Evolutionary conservation across 495 filamentous ascomycete genomes (phyloP).

Genomic region (Xylaria intraflava): DNA sequence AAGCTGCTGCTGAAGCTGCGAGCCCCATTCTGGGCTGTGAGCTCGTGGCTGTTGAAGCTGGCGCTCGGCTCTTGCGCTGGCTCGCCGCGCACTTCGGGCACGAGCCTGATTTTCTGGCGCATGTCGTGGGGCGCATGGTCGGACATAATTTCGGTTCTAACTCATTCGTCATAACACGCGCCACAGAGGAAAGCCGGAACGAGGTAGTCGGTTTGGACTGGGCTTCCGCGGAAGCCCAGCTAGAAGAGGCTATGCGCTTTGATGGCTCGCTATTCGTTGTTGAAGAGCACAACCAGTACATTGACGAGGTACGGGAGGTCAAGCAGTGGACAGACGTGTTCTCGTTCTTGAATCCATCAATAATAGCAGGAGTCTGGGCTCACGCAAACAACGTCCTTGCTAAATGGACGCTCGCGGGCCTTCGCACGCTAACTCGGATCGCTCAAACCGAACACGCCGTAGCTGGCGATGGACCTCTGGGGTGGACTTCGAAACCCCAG

Average conservation of each 20-base stretch:
- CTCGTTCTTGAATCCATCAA: slow-evolving; percentile 15
- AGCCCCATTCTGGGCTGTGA: slow-evolving; percentile 29
- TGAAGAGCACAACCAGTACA: slow-evolving; percentile 87
- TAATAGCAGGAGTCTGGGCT: neutral
- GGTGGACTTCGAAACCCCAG: slow-evolving; percentile 67
- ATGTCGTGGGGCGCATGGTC: slow-evolving; percentile 29
- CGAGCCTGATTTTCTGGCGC: slow-evolving; percentile 25
- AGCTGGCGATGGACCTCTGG: slow-evolving; percentile 55
- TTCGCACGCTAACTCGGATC: slow-evolving; percentile 41
- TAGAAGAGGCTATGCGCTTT: slow-evolving; percentile 49
- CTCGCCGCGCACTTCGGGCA: slow-evolving; percentile 21
- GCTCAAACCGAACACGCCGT: slow-evolving; percentile 27
- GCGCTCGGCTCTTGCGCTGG: slow-evolving; percentile 30
- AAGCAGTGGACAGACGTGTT: slow-evolving; percentile 55
- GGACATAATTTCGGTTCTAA: slow-evolving; percentile 18
- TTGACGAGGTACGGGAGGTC: slow-evolving; percentile 69
- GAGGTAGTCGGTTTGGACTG: slow-evolving; percentile 8
- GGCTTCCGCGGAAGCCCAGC: slow-evolving; percentile 38
- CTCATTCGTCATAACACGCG: neutral
- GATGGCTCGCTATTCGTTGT: slow-evolving; percentile 72
- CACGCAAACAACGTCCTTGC: slow-evolving; percentile 12
- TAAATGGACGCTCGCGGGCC: slow-evolving; percentile 53
- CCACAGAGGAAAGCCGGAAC: neutral
- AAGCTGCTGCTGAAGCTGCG: slow-evolving; percentile 49
- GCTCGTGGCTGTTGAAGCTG: slow-evolving; percentile 38